These are phyloP conservation scores for Asterophora parasitica DNA, from an alignment of 768 basidiomycete genomes.

Conservation along the genomic window DNA sequence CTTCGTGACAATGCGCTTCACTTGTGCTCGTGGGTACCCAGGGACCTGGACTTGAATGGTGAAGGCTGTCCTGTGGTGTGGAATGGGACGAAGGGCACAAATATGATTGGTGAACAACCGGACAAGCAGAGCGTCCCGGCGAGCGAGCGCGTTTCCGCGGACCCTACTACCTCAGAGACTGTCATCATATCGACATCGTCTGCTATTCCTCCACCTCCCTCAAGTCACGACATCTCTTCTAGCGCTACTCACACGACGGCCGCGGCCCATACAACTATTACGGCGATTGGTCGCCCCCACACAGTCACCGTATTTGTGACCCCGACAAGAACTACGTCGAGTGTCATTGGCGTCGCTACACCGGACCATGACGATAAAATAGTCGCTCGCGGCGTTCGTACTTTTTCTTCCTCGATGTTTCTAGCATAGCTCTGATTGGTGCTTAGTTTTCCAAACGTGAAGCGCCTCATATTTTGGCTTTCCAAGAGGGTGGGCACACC, in stretches of 20 bases:
- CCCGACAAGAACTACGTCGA: conserved; percentile 10
- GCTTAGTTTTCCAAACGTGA: conserved; percentile 8
- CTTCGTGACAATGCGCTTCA: conserved; percentile 43
- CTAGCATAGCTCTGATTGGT: background rate
- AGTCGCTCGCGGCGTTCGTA: conserved; percentile 11
- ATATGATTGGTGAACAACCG: conserved; percentile 2
- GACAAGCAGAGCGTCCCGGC: conserved; percentile 2
- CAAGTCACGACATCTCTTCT: conserved; percentile 6
- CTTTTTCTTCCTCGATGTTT: background rate
- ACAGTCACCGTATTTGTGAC: conserved; percentile 25
- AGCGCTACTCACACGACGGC: background rate
- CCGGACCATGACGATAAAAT: conserved; percentile 14
- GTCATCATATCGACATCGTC: conserved; percentile 4
- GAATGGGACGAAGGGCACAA: conserved; percentile 33
- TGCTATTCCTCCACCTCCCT: conserved; percentile 8
- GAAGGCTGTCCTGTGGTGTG: conserved; percentile 52
- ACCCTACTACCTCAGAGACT: background rate
- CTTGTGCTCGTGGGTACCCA: conserved; percentile 53
- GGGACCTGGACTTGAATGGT: conserved; percentile 31
- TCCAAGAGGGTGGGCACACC: conserved; percentile 17
- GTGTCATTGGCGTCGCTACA: background rate
- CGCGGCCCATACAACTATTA: background rate
- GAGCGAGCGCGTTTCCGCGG: background rate
- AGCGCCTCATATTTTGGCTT: conserved; percentile 14
- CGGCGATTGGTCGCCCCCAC: conserved; percentile 3